These are phyloP conservation scores for Zhuliangozyma parablackwelliae DNA, from an alignment of 1,139 yeast genomes.

Conservation along the genomic window DNA sequence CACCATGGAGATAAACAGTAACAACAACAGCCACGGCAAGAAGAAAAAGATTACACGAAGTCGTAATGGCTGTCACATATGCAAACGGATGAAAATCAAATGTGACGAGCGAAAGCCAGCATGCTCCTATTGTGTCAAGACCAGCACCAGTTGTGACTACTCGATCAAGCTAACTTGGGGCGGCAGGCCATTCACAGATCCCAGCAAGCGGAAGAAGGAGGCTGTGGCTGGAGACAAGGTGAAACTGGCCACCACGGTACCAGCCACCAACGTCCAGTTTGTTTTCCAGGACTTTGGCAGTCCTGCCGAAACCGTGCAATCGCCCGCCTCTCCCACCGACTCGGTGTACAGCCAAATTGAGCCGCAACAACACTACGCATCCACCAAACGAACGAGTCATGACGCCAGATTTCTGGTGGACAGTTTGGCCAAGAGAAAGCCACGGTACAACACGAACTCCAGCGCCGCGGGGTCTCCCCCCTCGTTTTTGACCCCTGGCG, in stretches of 20 bases:
- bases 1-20: no score
- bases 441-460: no score
- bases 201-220: conserved; percentile 28
- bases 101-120: conserved; percentile 69
- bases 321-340: no score
- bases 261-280: not conserved
- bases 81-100: conserved; percentile 65
- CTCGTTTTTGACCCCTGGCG: conserved; percentile 12
- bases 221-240: not conserved
- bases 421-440: no score
- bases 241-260: not conserved
- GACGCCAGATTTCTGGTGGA: no score
- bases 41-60: conserved; percentile 16
- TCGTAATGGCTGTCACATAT: conserved; percentile 60
- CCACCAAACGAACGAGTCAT: no score
- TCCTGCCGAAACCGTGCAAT: not conserved
- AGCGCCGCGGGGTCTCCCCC: conserved; percentile 7
- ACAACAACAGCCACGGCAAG: not conserved
- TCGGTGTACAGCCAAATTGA: no score
- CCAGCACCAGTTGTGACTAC: conserved; percentile 55
- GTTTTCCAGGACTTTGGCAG: not conserved
- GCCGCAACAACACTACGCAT: no score
- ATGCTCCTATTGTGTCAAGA: conserved; percentile 56
- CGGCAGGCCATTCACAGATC: conserved; percentile 56
- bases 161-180: conserved; percentile 71